Conservation (phyloP, 1,284 basidiomycete genomes). For the Leucoagaricus sp. region DNA sequence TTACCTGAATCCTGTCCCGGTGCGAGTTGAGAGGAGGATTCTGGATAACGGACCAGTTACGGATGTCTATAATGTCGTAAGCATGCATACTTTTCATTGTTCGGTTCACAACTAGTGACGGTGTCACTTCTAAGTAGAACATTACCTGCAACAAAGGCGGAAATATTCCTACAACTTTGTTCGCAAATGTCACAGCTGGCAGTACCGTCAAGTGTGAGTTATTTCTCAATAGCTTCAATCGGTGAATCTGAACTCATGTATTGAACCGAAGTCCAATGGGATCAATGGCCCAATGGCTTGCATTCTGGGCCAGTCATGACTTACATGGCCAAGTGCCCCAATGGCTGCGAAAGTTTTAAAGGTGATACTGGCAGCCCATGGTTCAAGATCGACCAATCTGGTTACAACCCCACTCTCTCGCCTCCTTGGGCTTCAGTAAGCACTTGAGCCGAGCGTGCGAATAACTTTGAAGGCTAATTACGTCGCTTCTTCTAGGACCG, state of each 20-base stretch:
- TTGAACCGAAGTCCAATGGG: constrained; percentile 21
- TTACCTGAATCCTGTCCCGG: constrained; percentile 3
- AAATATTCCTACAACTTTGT: constrained; percentile 19
- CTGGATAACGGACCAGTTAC: too few relatives aligned
- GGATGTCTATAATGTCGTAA: constrained; percentile 15
- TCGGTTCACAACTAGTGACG: too few relatives aligned
- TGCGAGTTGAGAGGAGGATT: constrained; percentile 14
- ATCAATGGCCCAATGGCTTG: constrained; percentile 14
- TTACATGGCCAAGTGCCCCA: constrained; percentile 20
- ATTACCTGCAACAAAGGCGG: constrained; percentile 20
- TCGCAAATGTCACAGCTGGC: constrained; percentile 21
- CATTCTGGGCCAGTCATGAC: constrained; percentile 20
- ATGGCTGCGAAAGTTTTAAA: constrained; percentile 20
- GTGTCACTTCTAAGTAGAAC: not conserved
- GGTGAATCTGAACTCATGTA: too few relatives aligned
- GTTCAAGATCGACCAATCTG: constrained; percentile 15
- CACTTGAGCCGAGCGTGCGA: not conserved
- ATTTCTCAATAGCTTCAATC: too few relatives aligned
- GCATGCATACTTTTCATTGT: too few relatives aligned
- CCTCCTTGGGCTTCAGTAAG: constrained; percentile 18
- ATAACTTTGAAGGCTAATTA: not conserved
- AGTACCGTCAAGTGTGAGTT: constrained; percentile 19
- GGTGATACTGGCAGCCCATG: constrained; percentile 18
- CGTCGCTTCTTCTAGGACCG: constrained; percentile 9
- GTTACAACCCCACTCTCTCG: constrained; percentile 12